A percentile compares a stretch with the other conserved stretches of the same genome.
Conservation (phyloP, 2,329 filamentous ascomycete genomes). For the Lecanicillium sp. region DNA sequence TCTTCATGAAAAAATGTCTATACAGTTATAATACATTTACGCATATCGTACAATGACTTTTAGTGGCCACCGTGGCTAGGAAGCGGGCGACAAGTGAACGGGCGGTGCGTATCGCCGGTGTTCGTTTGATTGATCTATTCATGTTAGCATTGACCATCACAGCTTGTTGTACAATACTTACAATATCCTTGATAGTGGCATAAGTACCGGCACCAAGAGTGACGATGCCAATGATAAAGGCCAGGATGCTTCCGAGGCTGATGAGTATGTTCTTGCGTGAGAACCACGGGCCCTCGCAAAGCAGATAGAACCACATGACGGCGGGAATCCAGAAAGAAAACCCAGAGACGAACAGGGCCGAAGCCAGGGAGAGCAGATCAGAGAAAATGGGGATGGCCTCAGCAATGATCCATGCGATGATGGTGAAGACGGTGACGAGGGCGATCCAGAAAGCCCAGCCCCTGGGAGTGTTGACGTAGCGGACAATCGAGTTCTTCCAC, state of each 20-base stretch:
- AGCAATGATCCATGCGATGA: conserved; percentile 62
- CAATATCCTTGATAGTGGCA: conserved; percentile 25
- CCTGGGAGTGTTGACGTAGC: conserved; percentile 34
- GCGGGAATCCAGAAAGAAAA: conserved; percentile 32
- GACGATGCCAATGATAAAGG: conserved; percentile 24
- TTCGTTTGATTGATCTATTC: conserved; percentile 8
- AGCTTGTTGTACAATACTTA: conserved; percentile 16
- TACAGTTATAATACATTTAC: conserved; percentile 7
- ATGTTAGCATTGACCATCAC: neutral
- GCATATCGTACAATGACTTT: neutral
- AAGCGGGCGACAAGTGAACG: conserved; percentile 10
- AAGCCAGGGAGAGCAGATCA: conserved; percentile 48
- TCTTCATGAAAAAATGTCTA: conserved; percentile 3
- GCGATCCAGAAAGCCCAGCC: conserved; percentile 47
- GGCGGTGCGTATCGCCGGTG: conserved; percentile 2
- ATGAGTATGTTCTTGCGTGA: conserved; percentile 22
- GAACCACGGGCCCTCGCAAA: conserved; percentile 22
- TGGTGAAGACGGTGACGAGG: conserved; percentile 51
- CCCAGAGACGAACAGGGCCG: conserved; percentile 39
- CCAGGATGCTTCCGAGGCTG: conserved; percentile 21
- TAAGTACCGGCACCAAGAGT: conserved; percentile 25
- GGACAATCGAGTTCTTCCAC: conserved; percentile 29
- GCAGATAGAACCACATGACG: conserved; percentile 33
- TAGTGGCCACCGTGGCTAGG: neutral
- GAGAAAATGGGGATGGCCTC: conserved; percentile 66